These are phyloP conservation scores for Moricandia arvensis DNA, from an alignment of 345 rosid genomes.

Conservation along the genomic window DNA sequence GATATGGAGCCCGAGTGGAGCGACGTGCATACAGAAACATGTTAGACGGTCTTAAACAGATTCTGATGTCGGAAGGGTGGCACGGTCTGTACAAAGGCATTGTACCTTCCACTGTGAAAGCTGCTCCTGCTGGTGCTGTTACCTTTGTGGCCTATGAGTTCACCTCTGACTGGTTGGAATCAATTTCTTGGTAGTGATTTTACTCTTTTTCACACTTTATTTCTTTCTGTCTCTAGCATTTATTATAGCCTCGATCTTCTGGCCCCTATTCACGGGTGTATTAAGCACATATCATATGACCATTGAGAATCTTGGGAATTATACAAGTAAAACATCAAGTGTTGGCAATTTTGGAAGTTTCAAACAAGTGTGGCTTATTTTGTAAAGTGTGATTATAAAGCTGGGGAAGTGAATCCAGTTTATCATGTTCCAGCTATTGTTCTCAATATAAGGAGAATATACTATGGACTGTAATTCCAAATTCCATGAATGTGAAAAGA, in stretches of 20 bases:
- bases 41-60: slow-evolving; percentile 69
- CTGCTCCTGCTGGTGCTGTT: slow-evolving; percentile 98
- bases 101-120: slow-evolving; percentile 87
- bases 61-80: slow-evolving; percentile 68
- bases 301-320: slow-evolving; percentile 19
- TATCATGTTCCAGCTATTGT: background rate
- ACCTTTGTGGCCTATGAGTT: slow-evolving; percentile 83
- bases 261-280: slow-evolving; percentile 16
- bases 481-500: background rate
- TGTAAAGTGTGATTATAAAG: background rate
- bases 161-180: slow-evolving; percentile 80
- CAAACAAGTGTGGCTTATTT: background rate
- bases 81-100: slow-evolving; percentile 95
- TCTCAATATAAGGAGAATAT: no score
- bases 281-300: slow-evolving; percentile 14
- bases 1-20: slow-evolving; percentile 84
- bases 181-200: slow-evolving; percentile 43
- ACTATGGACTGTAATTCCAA: no score
- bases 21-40: slow-evolving; percentile 68
- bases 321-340: slow-evolving; percentile 18
- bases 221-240: slow-evolving; percentile 33
- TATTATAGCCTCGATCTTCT: slow-evolving; percentile 17
- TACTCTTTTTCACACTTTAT: background rate
- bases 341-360: background rate
- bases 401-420: background rate